Evolutionary conservation across 1,139 yeast species (phyloP), one percentile per base, ranked within the genome.

Genomic region (Kurtzmaniella quercitrusa): DNA sequence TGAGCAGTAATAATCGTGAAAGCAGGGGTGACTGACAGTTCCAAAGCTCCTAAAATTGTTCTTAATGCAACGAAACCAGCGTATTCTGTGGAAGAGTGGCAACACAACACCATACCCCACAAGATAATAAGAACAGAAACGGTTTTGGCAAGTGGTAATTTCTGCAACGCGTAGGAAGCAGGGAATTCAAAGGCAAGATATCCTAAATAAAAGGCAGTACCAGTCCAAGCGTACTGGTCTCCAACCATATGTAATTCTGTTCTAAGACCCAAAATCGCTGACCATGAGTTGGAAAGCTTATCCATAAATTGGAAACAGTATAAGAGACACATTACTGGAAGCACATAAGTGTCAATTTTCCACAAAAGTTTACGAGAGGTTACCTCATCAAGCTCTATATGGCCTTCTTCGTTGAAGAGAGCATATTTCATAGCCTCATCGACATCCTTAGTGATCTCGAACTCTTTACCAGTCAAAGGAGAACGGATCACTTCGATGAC

Each of bases 241-340:
- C 79, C 78, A 18, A 52, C 54, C 81, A 77, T 74, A 3, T 68
- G 46, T 45, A 73, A 58, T 44, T 70, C 75, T 2, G 52, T 55
- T 48, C 68, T 58, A 27, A 79, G 64, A 2, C 84, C 84, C 67
- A 79, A 68, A 40, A 81, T 70, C 1, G 85, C 73, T 2, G 85
- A 84, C 42, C 71, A 73, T 14, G 79, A 63, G 29, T 68, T 75
- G n/a, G 84, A 62, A 15, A 68, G 60, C 54, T 81, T 82, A 56
- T 81, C 87, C 78, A 81, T 77, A 47, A 70, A 77, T 57, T 81
- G 85, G 34, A 70, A 60, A 6, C 79, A 69, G 57, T 79, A 78
- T 17, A 79, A 55, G 14, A 76, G 46, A 52, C 81, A 73, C 65
- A 79, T 62, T 41, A 79, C 48, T 0, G 84, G 80, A 51, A 76